phyloP scores from a whole-genome alignment of 345 rosid species.

The Excoecaria cochinchinensis region DNA sequence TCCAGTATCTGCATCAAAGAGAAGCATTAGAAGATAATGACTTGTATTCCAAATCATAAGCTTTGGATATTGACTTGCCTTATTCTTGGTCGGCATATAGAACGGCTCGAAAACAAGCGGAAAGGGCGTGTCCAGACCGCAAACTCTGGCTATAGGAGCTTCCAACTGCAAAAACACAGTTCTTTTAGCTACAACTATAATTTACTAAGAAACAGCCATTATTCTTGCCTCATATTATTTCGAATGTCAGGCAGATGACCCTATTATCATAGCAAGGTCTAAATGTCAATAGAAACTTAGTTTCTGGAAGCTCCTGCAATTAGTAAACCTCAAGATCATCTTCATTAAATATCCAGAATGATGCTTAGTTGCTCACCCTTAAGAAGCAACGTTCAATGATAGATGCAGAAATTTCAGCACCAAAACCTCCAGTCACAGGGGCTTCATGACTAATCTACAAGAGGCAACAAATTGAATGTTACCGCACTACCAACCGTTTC shows the following conservation, averaged over 20 bases:
- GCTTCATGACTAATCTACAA: slow-evolving; percentile 90
- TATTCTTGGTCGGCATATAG: slow-evolving; percentile 85
- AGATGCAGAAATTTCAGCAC: slow-evolving; percentile 85
- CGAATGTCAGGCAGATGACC: neutral
- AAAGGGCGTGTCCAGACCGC: slow-evolving; percentile 90
- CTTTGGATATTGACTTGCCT: slow-evolving; percentile 30
- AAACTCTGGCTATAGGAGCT: slow-evolving; percentile 83
- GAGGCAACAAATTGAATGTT: slow-evolving; percentile 7
- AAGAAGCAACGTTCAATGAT: slow-evolving; percentile 80
- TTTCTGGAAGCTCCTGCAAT: neutral
- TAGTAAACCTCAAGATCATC: neutral
- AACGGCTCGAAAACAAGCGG: slow-evolving; percentile 93
- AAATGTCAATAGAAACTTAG: neutral
- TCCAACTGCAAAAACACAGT: slow-evolving; percentile 55
- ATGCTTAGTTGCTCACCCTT: slow-evolving; percentile 49
- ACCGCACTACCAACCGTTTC: neutral
- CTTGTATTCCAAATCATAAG: neutral
- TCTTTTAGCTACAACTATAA: neutral
- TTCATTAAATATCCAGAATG: neutral
- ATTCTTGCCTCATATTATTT: neutral
- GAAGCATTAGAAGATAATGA: neutral
- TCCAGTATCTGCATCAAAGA: slow-evolving; percentile 65
- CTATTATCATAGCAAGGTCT: neutral
- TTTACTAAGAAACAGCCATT: neutral
- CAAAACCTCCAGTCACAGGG: slow-evolving; percentile 90